phyloP scores from a whole-genome alignment of 208 protist species.

The Trypanosoma grayi region DNA sequence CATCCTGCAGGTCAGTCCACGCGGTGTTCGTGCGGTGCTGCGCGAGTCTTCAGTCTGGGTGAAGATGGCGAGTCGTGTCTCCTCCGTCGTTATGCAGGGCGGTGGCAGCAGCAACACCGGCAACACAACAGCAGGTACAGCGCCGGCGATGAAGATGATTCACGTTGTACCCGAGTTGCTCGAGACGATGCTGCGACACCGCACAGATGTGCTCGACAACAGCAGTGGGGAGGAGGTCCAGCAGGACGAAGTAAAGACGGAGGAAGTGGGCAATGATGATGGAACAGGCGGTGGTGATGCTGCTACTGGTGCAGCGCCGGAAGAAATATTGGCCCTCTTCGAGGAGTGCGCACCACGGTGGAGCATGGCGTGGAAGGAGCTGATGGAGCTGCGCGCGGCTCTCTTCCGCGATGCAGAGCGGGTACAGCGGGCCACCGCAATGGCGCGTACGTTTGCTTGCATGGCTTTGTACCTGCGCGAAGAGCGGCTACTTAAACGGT shows the following conservation, averaged over 20 bases:
- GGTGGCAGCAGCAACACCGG: neutral
- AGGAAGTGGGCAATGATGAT: neutral
- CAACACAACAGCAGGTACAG: neutral
- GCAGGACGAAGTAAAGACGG: no score
- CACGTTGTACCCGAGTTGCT: slow-evolving; percentile 41
- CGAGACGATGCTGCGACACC: slow-evolving; percentile 25
- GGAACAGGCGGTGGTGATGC: neutral
- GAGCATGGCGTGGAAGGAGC: slow-evolving; percentile 64
- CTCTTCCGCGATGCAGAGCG: slow-evolving; percentile 54
- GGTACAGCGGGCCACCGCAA: slow-evolving; percentile 40
- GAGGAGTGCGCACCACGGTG: slow-evolving; percentile 50
- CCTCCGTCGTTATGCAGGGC: slow-evolving; percentile 33
- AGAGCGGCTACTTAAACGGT: slow-evolving; percentile 22
- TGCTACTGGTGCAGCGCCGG: neutral
- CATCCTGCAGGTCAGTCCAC: slow-evolving; percentile 30
- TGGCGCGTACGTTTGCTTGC: slow-evolving; percentile 50
- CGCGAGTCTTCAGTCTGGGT: slow-evolving; percentile 23
- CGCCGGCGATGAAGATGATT: slow-evolving; percentile 30
- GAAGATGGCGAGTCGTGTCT: slow-evolving; percentile 52
- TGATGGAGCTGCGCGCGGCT: slow-evolving; percentile 61
- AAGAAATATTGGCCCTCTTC: slow-evolving; percentile 42
- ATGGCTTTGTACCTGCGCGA: slow-evolving; percentile 43
- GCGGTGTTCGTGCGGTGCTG: slow-evolving; percentile 10
- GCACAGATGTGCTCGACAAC: neutral
- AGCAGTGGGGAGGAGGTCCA: neutral